A percentile compares a stretch with the other conserved stretches of the same genome.
These are phyloP conservation scores for Sporothrix luriei DNA, from an alignment of 2,329 filamentous ascomycete species.

Conservation along the genomic window DNA sequence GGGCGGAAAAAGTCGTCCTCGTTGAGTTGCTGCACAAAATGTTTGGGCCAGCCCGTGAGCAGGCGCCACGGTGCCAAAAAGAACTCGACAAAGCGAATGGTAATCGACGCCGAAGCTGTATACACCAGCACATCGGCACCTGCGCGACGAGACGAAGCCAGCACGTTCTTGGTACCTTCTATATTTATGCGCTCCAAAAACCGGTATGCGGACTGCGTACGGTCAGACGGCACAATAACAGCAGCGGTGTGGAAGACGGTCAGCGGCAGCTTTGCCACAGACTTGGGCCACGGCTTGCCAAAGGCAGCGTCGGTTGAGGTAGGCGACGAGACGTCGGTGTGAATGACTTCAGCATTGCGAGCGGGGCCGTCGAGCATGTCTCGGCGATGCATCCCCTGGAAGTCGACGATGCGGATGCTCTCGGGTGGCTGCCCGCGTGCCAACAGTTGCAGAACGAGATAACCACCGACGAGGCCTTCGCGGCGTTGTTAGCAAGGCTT, in stretches of 20 bases:
- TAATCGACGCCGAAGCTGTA: slow-evolving; percentile 52
- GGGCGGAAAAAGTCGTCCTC: slow-evolving; percentile 47
- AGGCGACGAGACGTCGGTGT: slow-evolving; percentile 50
- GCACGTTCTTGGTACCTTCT: slow-evolving; percentile 50
- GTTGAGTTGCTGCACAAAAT: slow-evolving; percentile 48
- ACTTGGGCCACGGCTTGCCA: slow-evolving; percentile 47
- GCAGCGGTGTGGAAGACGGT: slow-evolving; percentile 57
- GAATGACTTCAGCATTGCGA: slow-evolving; percentile 45
- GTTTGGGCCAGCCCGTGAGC: slow-evolving; percentile 42
- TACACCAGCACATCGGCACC: slow-evolving; percentile 51
- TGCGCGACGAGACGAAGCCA: slow-evolving; percentile 47
- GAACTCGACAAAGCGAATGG: slow-evolving; percentile 44
- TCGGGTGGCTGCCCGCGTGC: slow-evolving; percentile 51
- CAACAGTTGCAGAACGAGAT: slow-evolving; percentile 53
- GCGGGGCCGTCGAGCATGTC: slow-evolving; percentile 46
- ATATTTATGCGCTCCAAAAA: slow-evolving; percentile 51
- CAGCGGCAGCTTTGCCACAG: slow-evolving; percentile 47
- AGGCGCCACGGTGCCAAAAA: slow-evolving; percentile 49
- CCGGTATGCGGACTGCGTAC: slow-evolving; percentile 46
- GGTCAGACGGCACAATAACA: slow-evolving; percentile 50
- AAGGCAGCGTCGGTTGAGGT: slow-evolving; percentile 48
- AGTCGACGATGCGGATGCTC: slow-evolving; percentile 53
- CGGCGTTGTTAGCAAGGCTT: neutral
- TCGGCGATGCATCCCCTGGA: slow-evolving; percentile 46
- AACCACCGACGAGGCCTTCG: slow-evolving; percentile 48